Conservation (phyloP, 2,329 filamentous ascomycete species). For the Arthroderma sp. region DNA sequence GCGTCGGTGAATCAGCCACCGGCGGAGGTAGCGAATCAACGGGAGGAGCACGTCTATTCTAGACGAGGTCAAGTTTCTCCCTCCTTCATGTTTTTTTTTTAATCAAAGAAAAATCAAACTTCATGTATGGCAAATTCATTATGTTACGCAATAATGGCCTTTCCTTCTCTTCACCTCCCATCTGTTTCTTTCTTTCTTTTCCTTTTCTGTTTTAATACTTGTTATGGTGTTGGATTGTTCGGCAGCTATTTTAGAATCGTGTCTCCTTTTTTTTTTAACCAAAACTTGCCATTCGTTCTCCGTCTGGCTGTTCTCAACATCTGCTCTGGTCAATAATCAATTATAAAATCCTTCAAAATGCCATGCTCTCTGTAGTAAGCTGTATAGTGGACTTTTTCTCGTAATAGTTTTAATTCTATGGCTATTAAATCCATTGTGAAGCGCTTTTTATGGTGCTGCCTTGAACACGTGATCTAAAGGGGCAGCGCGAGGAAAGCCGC, state of each 20-base stretch:
- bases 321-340: no score
- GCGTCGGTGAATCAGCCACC: conserved; percentile 21
- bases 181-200: conserved; percentile 15
- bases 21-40: conserved; percentile 3
- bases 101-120: no score
- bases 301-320: no score
- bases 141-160: no score
- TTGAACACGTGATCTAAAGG: not conserved
- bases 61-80: no score
- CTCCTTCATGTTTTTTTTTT: no score
- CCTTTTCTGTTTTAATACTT: conserved; percentile 1
- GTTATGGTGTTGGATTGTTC: conserved; percentile 4
- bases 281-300: no score
- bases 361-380: not conserved
- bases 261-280: no score
- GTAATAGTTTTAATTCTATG: not conserved
- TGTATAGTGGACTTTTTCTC: no score
- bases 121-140: no score
- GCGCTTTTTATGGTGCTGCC: not conserved
- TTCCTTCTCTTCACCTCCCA: no score
- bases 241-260: not conserved
- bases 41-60: not conserved
- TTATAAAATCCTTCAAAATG: not conserved
- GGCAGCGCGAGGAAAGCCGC: not conserved
- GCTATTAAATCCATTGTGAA: not conserved